Base-by-base conservation (phyloP, 1,284 basidiomycete species). In the Psilocybe mexicana region DNA sequence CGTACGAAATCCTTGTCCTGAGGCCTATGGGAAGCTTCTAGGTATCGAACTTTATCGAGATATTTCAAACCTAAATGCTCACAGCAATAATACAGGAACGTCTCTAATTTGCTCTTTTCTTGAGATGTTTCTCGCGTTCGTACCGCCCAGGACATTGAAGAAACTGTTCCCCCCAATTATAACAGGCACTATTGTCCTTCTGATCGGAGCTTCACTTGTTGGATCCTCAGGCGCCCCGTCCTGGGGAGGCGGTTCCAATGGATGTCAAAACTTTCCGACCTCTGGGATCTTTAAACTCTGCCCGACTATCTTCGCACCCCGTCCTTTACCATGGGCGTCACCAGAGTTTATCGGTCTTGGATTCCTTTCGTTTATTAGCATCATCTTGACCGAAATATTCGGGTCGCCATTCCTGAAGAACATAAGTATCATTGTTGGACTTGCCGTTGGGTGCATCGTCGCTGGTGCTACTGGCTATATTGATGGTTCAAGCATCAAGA, bases 351-450 rank as follows among this genome's bases (percentile, higher is more conserved):
- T 93, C 49, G 91, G 93, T 2, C 82, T 95, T 33, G 93, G 93
- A 0, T 94, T 95, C 78, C 76, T 94, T 25, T 87, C 86, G 0
- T 94, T 94, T 72, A 69, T 87, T 52, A 82, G 84, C 10, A 93
- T 94, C 63, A 79, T 94, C 61, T 68, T 93, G 14, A 86, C 83
- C 0, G 90, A 93, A 66, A 72, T 93, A 24, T 90, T 92, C 61
- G 91, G 92, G 3, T 88, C 86, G 2, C 90, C 91, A 0, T 93
- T 93, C 74, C 75, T 94, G 67, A 89, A 91, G 73, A 93, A 88
- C 61, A 80, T 83, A 52, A 87, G 85, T 35, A 84, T 91, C 65
- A 87, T 91, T 55, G 79, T 90, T n/a, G 87, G 88, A 0, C 74
- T 91, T 35, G 79, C 79, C 2, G 83, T 93, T 1, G 91, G 91